Conservation (phyloP, 495 filamentous ascomycete genomes). For the Bombardia bombarda region DNA sequence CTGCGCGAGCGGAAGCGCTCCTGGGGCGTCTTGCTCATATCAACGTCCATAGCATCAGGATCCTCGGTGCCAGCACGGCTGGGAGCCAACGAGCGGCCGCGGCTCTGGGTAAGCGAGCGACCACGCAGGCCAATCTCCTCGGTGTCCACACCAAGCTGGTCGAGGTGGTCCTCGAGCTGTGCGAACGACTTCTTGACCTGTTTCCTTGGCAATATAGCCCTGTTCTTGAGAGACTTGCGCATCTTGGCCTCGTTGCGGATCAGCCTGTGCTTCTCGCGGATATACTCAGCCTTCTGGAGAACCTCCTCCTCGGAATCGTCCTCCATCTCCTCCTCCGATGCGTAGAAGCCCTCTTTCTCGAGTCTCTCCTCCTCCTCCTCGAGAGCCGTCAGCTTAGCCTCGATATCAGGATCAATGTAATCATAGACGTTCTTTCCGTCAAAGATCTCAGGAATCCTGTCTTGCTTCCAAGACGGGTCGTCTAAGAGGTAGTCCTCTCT, state of each 20-base stretch:
- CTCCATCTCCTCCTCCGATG: constrained; percentile 52
- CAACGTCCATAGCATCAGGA: constrained; percentile 80
- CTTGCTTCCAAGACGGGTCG: constrained; percentile 85
- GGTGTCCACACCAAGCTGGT: constrained; percentile 78
- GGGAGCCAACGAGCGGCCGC: constrained; percentile 53
- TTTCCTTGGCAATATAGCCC: constrained; percentile 79
- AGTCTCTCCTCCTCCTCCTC: constrained; percentile 93
- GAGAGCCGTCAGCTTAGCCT: constrained; percentile 76
- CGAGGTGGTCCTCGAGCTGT: constrained; percentile 75
- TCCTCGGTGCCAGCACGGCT: constrained; percentile 46
- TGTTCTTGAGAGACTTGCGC: constrained; percentile 92
- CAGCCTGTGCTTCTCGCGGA: constrained; percentile 81
- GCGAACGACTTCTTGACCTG: constrained; percentile 67
- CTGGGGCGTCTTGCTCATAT: constrained; percentile 43
- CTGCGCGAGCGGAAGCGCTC: constrained; percentile 68
- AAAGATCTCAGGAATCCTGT: constrained; percentile 84
- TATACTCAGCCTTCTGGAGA: constrained; percentile 84
- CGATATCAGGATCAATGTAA: constrained; percentile 94
- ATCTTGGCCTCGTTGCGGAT: constrained; percentile 89
- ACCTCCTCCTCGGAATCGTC: constrained; percentile 81
- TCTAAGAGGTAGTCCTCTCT: constrained; percentile 79
- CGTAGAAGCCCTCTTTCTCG: constrained; percentile 77
- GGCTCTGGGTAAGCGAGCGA: constrained; percentile 48
- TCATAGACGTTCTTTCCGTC: constrained; percentile 96
- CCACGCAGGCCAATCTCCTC: constrained; percentile 63